Conservation (phyloP, 768 basidiomycete species). For the Clitopilus passeckerianus region DNA sequence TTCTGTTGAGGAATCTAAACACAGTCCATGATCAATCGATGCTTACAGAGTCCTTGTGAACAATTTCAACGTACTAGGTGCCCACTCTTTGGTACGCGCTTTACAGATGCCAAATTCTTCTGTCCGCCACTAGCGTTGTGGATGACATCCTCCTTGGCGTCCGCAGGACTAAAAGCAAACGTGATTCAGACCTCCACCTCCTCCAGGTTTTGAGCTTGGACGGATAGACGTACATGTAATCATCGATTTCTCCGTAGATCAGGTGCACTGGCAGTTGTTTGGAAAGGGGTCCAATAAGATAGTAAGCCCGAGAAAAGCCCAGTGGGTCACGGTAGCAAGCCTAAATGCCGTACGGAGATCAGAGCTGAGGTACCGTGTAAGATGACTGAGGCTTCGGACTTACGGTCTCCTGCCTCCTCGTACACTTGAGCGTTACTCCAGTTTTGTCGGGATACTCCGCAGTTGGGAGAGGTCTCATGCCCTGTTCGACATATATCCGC, state of each 20-base stretch:
- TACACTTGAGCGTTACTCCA: slow-evolving; percentile 47
- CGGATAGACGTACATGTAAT: slow-evolving; percentile 30
- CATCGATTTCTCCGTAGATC: slow-evolving; percentile 40
- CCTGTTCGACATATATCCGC: slow-evolving; percentile 36
- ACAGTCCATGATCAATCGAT: no score
- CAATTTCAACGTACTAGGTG: slow-evolving; percentile 35
- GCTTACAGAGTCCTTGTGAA: slow-evolving; percentile 23
- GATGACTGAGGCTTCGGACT: slow-evolving; percentile 1
- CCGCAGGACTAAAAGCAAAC: slow-evolving; percentile 18
- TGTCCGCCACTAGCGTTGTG: slow-evolving; percentile 27
- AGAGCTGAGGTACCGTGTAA: neutral
- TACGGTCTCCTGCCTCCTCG: slow-evolving; percentile 40
- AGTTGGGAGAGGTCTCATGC: slow-evolving; percentile 36
- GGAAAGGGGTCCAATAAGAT: slow-evolving; percentile 24
- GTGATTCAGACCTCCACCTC: neutral
- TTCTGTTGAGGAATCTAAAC: slow-evolving; percentile 14
- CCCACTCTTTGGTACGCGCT: slow-evolving; percentile 31
- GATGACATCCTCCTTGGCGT: slow-evolving; percentile 31
- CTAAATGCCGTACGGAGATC: slow-evolving; percentile 15
- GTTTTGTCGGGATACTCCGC: slow-evolving; percentile 35
- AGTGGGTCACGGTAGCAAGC: slow-evolving; percentile 37
- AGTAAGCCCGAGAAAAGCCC: slow-evolving; percentile 26
- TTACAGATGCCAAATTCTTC: slow-evolving; percentile 29
- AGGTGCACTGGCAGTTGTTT: slow-evolving; percentile 35
- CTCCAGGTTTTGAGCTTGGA: neutral